Conservation (phyloP, 148 eudicot species). For the Agrostemma githago region DNA sequence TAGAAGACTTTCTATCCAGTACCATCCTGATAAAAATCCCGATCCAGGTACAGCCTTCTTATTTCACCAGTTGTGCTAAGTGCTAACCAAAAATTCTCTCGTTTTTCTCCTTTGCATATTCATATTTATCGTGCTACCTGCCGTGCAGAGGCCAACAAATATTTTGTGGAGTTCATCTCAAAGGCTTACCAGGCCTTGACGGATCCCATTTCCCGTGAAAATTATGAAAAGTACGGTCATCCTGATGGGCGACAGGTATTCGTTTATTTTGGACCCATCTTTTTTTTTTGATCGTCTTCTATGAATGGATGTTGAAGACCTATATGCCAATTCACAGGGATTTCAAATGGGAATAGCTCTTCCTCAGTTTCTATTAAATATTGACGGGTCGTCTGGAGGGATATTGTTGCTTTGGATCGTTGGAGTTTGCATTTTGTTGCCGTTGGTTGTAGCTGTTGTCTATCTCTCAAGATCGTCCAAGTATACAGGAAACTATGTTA, state of each 20-base stretch:
- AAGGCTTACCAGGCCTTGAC: conserved; percentile 97
- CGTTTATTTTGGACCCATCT: neutral
- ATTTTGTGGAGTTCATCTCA: conserved; percentile 82
- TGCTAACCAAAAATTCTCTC: neutral
- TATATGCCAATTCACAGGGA: conserved; percentile 44
- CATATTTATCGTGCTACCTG: neutral
- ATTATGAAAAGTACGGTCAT: conserved; percentile 96
- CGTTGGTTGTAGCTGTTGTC: conserved; percentile 69
- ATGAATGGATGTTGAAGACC: neutral
- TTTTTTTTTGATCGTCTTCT: neutral
- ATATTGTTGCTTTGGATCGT: conserved; percentile 71
- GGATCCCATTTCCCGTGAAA: conserved; percentile 88
- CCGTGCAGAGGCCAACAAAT: conserved; percentile 69
- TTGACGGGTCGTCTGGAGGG: conserved; percentile 82
- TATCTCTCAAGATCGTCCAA: conserved; percentile 76
- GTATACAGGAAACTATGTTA: conserved; percentile 79
- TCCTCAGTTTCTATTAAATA: conserved; percentile 75
- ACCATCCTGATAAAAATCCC: conserved; percentile 99
- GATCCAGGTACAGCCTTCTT: conserved; percentile 77
- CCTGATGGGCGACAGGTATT: conserved; percentile 98
- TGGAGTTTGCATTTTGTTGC: conserved; percentile 79
- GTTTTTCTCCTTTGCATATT: neutral
- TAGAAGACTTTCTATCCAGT: conserved; percentile 80
- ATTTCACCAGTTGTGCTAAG: neutral
- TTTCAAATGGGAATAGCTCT: conserved; percentile 97